Conservation (phyloP, 495 filamentous ascomycete genomes). For the Cercophora sp. region DNA sequence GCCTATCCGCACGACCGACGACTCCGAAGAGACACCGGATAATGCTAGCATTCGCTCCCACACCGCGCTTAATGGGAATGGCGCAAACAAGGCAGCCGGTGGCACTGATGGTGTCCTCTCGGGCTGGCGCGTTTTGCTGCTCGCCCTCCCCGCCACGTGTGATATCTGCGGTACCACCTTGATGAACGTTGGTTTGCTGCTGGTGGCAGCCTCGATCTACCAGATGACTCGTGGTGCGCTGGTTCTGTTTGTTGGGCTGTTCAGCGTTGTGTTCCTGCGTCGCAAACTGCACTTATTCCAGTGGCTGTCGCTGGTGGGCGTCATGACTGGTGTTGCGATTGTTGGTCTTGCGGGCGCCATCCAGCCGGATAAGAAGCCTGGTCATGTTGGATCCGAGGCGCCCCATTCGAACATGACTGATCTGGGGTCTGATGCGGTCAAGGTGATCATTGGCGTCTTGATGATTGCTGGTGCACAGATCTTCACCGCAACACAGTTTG, state of each 20-base stretch:
- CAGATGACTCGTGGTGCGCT: constrained; percentile 97
- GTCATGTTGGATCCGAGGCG: constrained; percentile 30
- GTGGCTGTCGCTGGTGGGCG: constrained; percentile 82
- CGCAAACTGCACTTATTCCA: constrained; percentile 76
- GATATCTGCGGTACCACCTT: constrained; percentile 93
- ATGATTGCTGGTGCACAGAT: constrained; percentile 92
- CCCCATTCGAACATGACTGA: constrained; percentile 17
- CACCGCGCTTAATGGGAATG: constrained; percentile 46
- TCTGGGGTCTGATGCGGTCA: constrained; percentile 54
- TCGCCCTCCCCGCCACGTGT: constrained; percentile 85
- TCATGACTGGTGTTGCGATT: constrained; percentile 81
- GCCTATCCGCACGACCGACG: constrained; percentile 46
- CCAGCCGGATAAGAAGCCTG: constrained; percentile 61
- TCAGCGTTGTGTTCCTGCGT: constrained; percentile 86
- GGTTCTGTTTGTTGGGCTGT: constrained; percentile 90
- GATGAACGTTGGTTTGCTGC: constrained; percentile 92
- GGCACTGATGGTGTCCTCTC: constrained; percentile 51
- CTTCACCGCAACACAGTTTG: constrained; percentile 94
- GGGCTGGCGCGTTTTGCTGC: constrained; percentile 69
- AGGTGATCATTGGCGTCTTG: constrained; percentile 75
- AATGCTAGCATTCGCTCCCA: constrained; percentile 45
- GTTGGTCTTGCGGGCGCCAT: constrained; percentile 87
- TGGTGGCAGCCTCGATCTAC: constrained; percentile 92
- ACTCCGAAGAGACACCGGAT: constrained; percentile 28
- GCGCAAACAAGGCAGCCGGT: constrained; percentile 11